These are phyloP conservation scores for Jaapia argillacea DNA, from an alignment of 768 basidiomycete species.

Conservation along the genomic window DNA sequence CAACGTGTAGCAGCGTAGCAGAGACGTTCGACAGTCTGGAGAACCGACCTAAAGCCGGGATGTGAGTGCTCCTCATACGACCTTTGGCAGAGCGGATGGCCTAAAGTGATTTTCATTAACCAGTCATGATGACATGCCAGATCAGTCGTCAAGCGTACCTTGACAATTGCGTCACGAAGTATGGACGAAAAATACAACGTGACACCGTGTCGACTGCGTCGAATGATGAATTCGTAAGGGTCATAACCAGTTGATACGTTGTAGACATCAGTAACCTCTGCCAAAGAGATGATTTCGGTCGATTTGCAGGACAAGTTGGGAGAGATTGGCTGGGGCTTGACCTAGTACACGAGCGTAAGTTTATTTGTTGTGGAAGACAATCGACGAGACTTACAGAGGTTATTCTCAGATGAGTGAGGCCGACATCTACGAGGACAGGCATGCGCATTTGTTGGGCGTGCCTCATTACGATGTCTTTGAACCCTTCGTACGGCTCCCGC, in stretches of 20 bases:
- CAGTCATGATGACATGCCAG: neutral
- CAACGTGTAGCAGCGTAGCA: conserved; percentile 79
- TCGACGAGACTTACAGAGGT: conserved; percentile 45
- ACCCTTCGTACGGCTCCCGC: conserved; percentile 41
- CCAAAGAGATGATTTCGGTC: conserved; percentile 70
- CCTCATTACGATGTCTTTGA: conserved; percentile 59
- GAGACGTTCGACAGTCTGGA: conserved; percentile 78
- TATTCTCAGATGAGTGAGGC: conserved; percentile 62
- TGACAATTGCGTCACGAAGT: conserved; percentile 61
- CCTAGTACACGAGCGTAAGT: conserved; percentile 24
- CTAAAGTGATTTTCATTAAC: conserved; percentile 27
- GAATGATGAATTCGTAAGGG: conserved; percentile 72
- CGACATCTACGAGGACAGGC: conserved; percentile 62
- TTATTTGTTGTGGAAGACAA: neutral
- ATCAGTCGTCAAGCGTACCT: conserved; percentile 30
- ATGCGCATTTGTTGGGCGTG: conserved; percentile 54
- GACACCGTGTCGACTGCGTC: conserved; percentile 57
- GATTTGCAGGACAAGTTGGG: conserved; percentile 62
- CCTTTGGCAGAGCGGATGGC: conserved; percentile 69
- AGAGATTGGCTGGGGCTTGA: conserved; percentile 64
- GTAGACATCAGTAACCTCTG: conserved; percentile 82
- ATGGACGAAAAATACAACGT: conserved; percentile 72
- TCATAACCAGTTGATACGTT: conserved; percentile 73
- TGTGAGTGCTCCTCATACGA: conserved; percentile 45
- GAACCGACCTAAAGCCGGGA: conserved; percentile 49